Percentiles rank a stretch among this genome's conserved stretches.
phyloP scores from a whole-genome alignment of 2,329 filamentous ascomycete species.

The Fusarium decemcellulare region DNA sequence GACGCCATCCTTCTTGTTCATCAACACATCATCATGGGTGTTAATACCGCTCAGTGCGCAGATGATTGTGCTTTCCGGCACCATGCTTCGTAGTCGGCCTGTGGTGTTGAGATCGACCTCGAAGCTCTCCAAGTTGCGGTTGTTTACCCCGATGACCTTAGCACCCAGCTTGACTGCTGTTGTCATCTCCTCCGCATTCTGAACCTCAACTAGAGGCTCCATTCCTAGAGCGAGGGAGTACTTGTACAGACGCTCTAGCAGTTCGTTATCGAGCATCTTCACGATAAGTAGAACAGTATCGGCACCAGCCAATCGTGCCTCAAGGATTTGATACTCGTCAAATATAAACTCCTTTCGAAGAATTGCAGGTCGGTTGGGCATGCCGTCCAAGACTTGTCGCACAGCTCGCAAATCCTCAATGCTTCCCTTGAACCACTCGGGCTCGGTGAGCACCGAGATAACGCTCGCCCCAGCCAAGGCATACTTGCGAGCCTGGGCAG shows the following conservation, averaged over 20 bases:
- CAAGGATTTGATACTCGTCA: slow-evolving; percentile 97
- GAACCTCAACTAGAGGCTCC: slow-evolving; percentile 98
- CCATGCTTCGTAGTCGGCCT: slow-evolving; percentile 87
- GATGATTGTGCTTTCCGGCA: slow-evolving; percentile 87
- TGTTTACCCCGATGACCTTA: slow-evolving; percentile 97
- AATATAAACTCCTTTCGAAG: slow-evolving; percentile 98
- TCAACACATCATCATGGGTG: slow-evolving; percentile 86
- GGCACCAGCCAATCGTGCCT: slow-evolving; percentile 91
- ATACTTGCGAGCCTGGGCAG: slow-evolving; percentile 91
- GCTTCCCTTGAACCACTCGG: slow-evolving; percentile 99
- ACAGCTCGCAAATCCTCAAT: slow-evolving; percentile 94
- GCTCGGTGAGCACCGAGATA: slow-evolving; percentile 98
- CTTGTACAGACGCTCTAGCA: slow-evolving; percentile 83
- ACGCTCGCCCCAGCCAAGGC: slow-evolving; percentile 95
- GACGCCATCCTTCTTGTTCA: slow-evolving; percentile 90
- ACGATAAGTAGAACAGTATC: slow-evolving; percentile 97
- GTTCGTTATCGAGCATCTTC: slow-evolving; percentile 90
- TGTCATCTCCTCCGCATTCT: slow-evolving; percentile 93
- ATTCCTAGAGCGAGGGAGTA: slow-evolving; percentile 94
- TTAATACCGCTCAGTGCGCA: slow-evolving; percentile 97
- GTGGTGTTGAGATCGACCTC: slow-evolving; percentile 96
- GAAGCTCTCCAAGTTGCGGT: slow-evolving; percentile 95
- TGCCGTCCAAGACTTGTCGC: slow-evolving; percentile 87
- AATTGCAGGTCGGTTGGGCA: slow-evolving; percentile 93
- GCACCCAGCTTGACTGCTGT: slow-evolving; percentile 88